A percentile compares a stretch with the other conserved stretches of the same genome.
phyloP scores from a whole-genome alignment of 169 alveolate genomes.

The Plasmodium vinckei region DNA sequence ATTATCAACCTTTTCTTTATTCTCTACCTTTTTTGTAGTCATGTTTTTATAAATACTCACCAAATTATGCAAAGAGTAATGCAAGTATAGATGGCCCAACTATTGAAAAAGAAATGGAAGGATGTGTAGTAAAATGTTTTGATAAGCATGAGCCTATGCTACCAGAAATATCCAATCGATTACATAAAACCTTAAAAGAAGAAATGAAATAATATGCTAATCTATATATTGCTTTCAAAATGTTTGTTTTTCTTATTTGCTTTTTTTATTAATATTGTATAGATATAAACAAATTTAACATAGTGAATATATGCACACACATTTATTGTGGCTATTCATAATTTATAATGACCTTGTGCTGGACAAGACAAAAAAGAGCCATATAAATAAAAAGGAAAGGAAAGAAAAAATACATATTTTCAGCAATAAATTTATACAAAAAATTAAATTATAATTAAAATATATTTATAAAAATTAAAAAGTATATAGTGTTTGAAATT shows the following conservation, averaged over 20 bases:
- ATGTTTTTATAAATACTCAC: conserved; percentile 73
- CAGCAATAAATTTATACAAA: too few species aligned
- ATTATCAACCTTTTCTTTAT: neutral
- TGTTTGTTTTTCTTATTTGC: too few species aligned
- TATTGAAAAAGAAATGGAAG: conserved; percentile 80
- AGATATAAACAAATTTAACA: too few species aligned
- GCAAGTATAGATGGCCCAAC: conserved; percentile 72
- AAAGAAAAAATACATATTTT: too few species aligned
- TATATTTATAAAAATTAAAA: neutral
- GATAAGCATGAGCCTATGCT: conserved; percentile 80
- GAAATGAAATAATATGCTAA: conserved; percentile 41
- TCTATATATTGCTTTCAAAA: too few species aligned
- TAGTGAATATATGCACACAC: too few species aligned
- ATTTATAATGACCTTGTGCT: too few species aligned
- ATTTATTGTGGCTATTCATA: too few species aligned
- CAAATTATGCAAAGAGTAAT: conserved; percentile 78
- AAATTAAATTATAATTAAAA: too few species aligned
- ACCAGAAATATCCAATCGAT: conserved; percentile 78
- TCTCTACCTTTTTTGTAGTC: conserved; percentile 22
- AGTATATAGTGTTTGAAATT: neutral
- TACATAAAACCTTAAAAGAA: conserved; percentile 69
- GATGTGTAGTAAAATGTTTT: conserved; percentile 84
- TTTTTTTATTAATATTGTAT: too few species aligned
- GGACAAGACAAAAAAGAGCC: too few species aligned
- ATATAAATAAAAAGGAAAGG: too few species aligned